phyloP scores from a whole-genome alignment of 179 eudicot genomes.

The Beta lomatogona region DNA sequence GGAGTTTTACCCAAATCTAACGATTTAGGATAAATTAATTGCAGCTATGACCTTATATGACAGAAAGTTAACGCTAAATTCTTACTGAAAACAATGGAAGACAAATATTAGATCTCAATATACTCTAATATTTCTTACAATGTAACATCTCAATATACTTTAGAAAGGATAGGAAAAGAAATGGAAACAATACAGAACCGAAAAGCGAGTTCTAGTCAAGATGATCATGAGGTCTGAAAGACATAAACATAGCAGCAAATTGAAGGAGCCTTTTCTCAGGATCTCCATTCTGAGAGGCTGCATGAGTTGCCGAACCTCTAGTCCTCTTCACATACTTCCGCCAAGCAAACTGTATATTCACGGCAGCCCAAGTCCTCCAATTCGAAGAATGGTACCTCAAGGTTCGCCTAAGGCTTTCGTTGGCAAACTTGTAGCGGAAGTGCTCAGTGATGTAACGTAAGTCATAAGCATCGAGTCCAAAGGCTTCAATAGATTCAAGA shows the following conservation, averaged over 20 bases:
- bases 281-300: constrained; percentile 35
- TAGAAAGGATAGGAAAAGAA: background rate
- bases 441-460: constrained; percentile 79
- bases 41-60: too few relatives aligned
- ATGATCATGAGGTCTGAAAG: constrained; percentile 87
- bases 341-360: constrained; percentile 86
- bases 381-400: constrained; percentile 80
- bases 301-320: constrained; percentile 32
- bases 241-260: constrained; percentile 84
- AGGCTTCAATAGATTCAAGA: constrained; percentile 70
- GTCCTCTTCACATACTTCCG: constrained; percentile 52
- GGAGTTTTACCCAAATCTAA: too few relatives aligned
- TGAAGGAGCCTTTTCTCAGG: constrained; percentile 54
- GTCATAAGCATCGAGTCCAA: constrained; percentile 68
- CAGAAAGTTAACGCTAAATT: too few relatives aligned
- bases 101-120: too few relatives aligned
- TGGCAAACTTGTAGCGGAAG: constrained; percentile 83
- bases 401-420: constrained; percentile 66
- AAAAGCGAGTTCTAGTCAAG: constrained; percentile 51
- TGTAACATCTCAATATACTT: too few relatives aligned
- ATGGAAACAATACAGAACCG: background rate
- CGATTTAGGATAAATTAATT: too few relatives aligned
- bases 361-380: constrained; percentile 98
- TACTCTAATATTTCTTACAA: too few relatives aligned
- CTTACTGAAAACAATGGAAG: too few relatives aligned